phyloP scores from a whole-genome alignment of 1,284 basidiomycete species.

The Cryptococcus sp. region DNA sequence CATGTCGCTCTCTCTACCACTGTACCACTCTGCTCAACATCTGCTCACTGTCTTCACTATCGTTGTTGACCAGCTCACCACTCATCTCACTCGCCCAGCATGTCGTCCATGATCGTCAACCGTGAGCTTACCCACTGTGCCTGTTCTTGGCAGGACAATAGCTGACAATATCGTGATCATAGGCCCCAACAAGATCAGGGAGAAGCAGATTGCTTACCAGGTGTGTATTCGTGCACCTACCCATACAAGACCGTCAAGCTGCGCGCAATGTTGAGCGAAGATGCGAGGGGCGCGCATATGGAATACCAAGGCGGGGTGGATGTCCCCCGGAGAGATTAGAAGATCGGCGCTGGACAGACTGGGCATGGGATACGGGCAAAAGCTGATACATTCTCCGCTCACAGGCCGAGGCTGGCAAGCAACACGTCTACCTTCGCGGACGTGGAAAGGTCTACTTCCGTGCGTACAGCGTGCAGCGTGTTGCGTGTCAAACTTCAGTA shows the following conservation, averaged over 20 bases:
- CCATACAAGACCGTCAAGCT: too few relatives aligned
- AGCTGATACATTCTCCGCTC: too few relatives aligned
- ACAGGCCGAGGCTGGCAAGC: conserved; percentile 39
- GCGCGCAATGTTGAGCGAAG: not conserved
- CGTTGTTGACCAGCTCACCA: not conserved
- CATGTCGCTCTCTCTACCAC: not conserved
- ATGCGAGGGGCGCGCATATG: not conserved
- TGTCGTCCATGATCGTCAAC: conserved; percentile 44
- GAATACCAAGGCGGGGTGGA: too few relatives aligned
- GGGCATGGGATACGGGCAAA: too few relatives aligned
- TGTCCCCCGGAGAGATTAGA: not conserved
- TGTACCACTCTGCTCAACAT: too few relatives aligned
- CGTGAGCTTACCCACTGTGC: conserved; percentile 24
- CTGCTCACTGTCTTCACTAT: too few relatives aligned
- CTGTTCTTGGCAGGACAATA: not conserved
- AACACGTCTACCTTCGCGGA: conserved; percentile 47
- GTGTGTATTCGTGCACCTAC: conserved; percentile 29
- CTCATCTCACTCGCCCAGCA: conserved; percentile 4
- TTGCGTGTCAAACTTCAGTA: too few relatives aligned
- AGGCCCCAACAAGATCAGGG: conserved; percentile 43
- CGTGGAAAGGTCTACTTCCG: conserved; percentile 48
- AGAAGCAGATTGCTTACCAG: conserved; percentile 50
- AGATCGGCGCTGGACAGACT: not conserved
- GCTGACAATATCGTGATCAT: conserved; percentile 13
- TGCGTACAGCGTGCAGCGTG: conserved; percentile 22